These are phyloP conservation scores for Metrosideros polymorpha DNA, from an alignment of 441 rosid genomes.

Conservation along the genomic window DNA sequence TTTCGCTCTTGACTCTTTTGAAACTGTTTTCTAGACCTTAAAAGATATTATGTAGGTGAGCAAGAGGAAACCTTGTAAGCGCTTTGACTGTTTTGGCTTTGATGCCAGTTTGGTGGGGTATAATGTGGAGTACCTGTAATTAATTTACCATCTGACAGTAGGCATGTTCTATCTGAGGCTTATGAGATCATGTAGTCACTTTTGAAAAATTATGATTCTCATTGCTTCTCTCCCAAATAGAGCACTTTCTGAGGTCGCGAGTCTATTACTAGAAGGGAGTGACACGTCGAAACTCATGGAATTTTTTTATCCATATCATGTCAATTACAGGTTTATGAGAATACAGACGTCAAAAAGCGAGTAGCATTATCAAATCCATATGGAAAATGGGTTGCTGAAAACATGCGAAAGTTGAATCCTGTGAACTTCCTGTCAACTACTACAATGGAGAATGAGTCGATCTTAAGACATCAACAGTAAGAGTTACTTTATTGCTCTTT, in stretches of 20 bases:
- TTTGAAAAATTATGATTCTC: neutral
- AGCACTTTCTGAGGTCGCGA: neutral
- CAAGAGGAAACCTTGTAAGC: neutral
- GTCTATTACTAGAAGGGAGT: neutral
- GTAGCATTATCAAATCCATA: constrained; percentile 78
- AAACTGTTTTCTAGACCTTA: neutral
- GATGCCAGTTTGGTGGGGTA: neutral
- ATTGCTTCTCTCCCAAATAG: neutral
- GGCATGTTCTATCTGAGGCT: neutral
- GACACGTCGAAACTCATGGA: neutral
- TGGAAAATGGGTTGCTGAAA: constrained; percentile 89
- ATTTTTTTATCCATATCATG: constrained; percentile 5
- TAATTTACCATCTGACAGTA: neutral
- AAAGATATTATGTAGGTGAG: neutral
- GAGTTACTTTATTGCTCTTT: constrained; percentile 3
- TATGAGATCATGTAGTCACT: neutral
- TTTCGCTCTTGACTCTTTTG: neutral
- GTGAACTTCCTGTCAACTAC: constrained; percentile 59
- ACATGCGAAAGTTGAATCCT: constrained; percentile 66
- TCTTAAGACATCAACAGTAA: constrained; percentile 91
- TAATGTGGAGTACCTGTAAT: neutral
- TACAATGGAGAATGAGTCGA: constrained; percentile 72
- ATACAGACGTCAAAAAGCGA: constrained; percentile 86
- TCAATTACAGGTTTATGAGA: constrained; percentile 79
- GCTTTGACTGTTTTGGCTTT: neutral